A percentile compares a stretch with the other conserved stretches of the same genome.
These are phyloP conservation scores for Sporothrix protearum DNA, from an alignment of 2,329 filamentous ascomycete species.

Conservation along the genomic window DNA sequence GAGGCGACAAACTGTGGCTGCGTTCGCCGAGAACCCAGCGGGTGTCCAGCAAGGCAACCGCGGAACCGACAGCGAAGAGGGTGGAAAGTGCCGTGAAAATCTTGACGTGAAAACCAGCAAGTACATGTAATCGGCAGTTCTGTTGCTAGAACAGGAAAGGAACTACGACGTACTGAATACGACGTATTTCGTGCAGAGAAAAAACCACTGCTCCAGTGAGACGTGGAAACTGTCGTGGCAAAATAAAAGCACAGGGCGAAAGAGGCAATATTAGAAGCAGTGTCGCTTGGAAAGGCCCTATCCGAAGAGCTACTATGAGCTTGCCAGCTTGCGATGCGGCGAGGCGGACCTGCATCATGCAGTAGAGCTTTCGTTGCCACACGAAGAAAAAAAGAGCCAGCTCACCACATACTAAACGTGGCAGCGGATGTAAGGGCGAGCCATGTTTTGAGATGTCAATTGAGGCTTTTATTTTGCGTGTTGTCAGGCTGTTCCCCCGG, in stretches of 20 bases:
- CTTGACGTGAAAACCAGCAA: background rate
- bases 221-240: background rate
- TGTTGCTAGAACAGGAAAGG: background rate
- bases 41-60: background rate
- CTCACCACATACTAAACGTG: constrained; percentile 5
- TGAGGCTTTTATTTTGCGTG: background rate
- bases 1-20: background rate
- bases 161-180: too few relatives aligned
- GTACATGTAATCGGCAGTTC: background rate
- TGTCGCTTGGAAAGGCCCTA: background rate
- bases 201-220: background rate
- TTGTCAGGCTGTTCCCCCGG: background rate
- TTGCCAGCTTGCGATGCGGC: background rate
- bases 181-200: too few relatives aligned
- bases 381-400: background rate
- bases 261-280: background rate
- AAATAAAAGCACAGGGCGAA: constrained; percentile 1
- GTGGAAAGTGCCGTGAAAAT: background rate
- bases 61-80: background rate
- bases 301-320: background rate
- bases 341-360: constrained; percentile 14
- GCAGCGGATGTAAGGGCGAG: background rate
- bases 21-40: background rate
- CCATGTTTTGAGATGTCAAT: background rate
- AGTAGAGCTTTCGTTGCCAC: background rate